Conservation (phyloP, 1,284 basidiomycete genomes). For the Moesziomyces aphidis region DNA sequence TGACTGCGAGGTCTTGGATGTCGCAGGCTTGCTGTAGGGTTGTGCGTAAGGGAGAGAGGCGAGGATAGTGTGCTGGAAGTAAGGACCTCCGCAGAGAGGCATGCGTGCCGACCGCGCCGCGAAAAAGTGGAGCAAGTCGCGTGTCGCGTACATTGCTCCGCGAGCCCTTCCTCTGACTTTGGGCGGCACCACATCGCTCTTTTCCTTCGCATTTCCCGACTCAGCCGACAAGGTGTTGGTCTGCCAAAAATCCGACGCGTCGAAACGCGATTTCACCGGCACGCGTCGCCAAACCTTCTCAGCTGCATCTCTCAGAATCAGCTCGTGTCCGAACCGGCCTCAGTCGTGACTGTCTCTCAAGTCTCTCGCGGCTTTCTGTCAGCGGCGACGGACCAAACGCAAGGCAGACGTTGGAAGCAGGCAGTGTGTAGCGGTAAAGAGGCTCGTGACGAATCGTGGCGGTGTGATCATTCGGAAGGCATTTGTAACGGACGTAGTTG, state of each 20-base stretch:
- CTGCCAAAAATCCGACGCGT: slow-evolving; percentile 1
- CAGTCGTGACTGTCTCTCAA: too few relatives aligned
- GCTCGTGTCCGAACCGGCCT: not conserved
- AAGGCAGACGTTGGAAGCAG: too few relatives aligned
- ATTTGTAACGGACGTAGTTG: not conserved
- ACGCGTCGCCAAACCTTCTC: not conserved
- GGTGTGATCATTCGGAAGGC: too few relatives aligned
- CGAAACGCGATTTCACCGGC: not conserved
- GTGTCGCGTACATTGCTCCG: slow-evolving; percentile 10
- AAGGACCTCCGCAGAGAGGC: not conserved
- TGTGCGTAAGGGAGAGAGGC: not conserved
- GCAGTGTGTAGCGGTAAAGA: too few relatives aligned
- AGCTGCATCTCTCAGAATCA: not conserved
- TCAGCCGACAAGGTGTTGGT: slow-evolving; percentile 7
- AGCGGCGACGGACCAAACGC: too few relatives aligned
- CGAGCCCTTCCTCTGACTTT: not conserved
- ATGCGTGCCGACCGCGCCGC: not conserved
- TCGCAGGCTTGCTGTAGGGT: not conserved
- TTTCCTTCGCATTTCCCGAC: not conserved
- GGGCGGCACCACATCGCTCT: not conserved
- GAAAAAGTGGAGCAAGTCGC: not conserved
- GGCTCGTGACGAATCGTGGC: too few relatives aligned
- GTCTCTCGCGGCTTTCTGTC: too few relatives aligned
- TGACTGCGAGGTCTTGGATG: too few relatives aligned
- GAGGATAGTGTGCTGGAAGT: not conserved